phyloP scores from a whole-genome alignment of 2,329 filamentous ascomycete genomes.

The Domatiomyces globalis region DNA sequence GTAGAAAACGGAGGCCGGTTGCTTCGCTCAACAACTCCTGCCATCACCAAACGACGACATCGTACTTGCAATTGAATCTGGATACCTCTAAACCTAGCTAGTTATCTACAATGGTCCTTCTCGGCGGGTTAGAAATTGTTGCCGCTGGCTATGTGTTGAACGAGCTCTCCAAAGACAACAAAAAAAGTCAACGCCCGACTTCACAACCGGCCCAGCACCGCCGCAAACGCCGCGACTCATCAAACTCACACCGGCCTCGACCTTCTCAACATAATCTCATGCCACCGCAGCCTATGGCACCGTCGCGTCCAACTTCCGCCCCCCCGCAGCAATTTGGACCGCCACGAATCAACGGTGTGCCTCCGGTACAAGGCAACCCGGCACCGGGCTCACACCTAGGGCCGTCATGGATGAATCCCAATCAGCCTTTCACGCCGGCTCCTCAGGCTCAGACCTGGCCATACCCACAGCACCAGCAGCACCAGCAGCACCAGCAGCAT shows the following conservation, averaged over 20 bases:
- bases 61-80: too few species aligned
- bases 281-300: conserved; percentile 1
- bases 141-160: conserved; percentile 10
- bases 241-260: conserved; percentile 1
- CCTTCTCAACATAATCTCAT: conserved; percentile 1
- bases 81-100: background rate
- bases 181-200: background rate
- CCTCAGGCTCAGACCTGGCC: background rate
- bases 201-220: background rate
- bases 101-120: conserved; percentile 5
- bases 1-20: too few species aligned
- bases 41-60: too few species aligned
- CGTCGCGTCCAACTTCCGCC: conserved; percentile 5
- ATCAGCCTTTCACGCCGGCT: background rate
- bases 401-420: background rate
- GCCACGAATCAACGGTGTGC: background rate
- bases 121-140: conserved; percentile 9
- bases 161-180: conserved; percentile 8
- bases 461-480: background rate
- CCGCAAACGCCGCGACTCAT: conserved; percentile 2
- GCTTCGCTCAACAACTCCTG: too few species aligned
- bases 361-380: background rate
- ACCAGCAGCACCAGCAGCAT: background rate
- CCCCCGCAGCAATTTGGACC: conserved; percentile 2
- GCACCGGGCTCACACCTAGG: background rate